These are phyloP conservation scores for Scleromitrula shiraiana DNA, from an alignment of 2,329 filamentous ascomycete genomes.

Conservation along the genomic window DNA sequence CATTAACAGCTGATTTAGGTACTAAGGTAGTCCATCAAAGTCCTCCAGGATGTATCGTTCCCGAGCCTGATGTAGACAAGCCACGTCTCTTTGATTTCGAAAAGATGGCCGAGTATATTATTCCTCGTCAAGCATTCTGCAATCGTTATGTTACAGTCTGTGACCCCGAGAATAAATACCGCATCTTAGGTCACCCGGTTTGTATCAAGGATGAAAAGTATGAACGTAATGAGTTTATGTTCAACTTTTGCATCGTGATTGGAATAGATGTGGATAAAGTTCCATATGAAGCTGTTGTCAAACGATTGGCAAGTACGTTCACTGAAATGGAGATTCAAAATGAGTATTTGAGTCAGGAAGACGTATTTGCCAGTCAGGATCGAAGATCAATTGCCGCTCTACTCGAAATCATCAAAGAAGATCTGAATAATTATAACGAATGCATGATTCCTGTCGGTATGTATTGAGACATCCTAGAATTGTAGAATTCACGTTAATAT, in stretches of 20 bases:
- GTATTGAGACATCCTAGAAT: conserved; percentile 25
- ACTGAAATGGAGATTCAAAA: conserved; percentile 87
- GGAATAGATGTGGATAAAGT: conserved; percentile 62
- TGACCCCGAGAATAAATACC: conserved; percentile 60
- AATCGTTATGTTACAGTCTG: conserved; percentile 80
- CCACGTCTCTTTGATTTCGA: conserved; percentile 75
- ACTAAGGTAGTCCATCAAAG: conserved; percentile 57
- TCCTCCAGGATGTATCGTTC: conserved; percentile 54
- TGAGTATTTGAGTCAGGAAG: conserved; percentile 60
- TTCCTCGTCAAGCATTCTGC: conserved; percentile 90
- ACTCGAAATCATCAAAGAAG: conserved; percentile 72
- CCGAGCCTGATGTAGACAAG: conserved; percentile 38
- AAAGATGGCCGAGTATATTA: conserved; percentile 83
- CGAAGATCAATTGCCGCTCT: conserved; percentile 72
- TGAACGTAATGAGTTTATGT: conserved; percentile 92
- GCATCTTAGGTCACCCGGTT: conserved; percentile 80
- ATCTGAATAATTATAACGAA: conserved; percentile 94
- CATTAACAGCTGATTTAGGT: conserved; percentile 33
- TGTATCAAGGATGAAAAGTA: conserved; percentile 79
- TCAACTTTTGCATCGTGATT: conserved; percentile 89
- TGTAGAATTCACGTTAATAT: conserved; percentile 8
- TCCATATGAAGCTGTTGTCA: conserved; percentile 76
- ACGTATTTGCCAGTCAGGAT: conserved; percentile 34
- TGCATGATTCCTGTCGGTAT: conserved; percentile 95
- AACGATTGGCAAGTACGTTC: conserved; percentile 78